Evolutionary conservation across 306 rosid genomes (phyloP), one percentile per base, ranked within the genome.

Genomic region (Erythrophleum fordii): DNA sequence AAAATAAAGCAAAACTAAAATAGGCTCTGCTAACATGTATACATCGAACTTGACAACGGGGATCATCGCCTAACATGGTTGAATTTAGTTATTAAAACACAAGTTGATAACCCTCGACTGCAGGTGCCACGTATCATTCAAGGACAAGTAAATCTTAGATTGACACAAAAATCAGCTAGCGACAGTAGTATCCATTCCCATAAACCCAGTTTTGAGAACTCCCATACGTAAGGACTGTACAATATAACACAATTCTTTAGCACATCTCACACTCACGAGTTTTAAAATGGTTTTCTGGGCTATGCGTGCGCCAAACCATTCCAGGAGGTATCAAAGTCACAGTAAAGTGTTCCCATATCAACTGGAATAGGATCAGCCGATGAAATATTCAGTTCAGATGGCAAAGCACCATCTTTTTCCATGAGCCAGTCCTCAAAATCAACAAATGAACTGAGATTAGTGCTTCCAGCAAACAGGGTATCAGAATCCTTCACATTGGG

Each of bases 271-370:
- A 46, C 29, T 76, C 37, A 73, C 49, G 17, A 75, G 65, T 56
- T 74, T 35, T 56, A n/a, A 68, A 62, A 12, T 4, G 61, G 39
- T 1, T 68, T 60, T 28, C 51, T 75, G 51, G 10, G 71, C 51
- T 80, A 80, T 39, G 51, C 86, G 68, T 64, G 84, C 2, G 86
- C 22, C 14, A 83, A 75, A 64, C 77, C 86, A 52, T 86, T 76
- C 83, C 86, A 82, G 37, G 88, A 70, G 80, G 77, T 46, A 41
- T 88, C 94, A 37, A 80, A 85, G 83, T 87, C 93, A 75, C 62
- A 80, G 6, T 69, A 17, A 68, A 82, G 56, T 76, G 77, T 45
- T 34, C 83, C 84, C 0, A 77, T 12, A 23, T 88, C 97, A 31
- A 61, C 60, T 8, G 84, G 51, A 75, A 73, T 4, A 23, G 78